Percentiles rank a stretch among this genome's conserved stretches.
phyloP scores from a whole-genome alignment of 768 basidiomycete species.

The Omphalotus guepiniiformis region DNA sequence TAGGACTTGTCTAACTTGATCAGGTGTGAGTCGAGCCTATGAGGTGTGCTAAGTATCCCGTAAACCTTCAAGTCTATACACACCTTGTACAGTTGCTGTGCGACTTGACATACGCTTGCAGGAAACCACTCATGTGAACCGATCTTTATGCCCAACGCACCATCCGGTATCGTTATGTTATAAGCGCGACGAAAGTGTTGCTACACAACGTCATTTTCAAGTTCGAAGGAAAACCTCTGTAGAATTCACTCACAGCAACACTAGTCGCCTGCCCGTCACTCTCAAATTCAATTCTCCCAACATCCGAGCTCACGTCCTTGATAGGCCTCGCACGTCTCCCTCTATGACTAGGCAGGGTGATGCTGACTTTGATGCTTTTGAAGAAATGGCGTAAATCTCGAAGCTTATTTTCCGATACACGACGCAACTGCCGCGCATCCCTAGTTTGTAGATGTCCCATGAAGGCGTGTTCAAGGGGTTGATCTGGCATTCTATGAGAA shows the following conservation, averaged over 20 bases:
- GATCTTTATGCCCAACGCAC: slow-evolving; percentile 24
- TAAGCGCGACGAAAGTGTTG: slow-evolving; percentile 23
- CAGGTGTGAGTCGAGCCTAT: slow-evolving; percentile 26
- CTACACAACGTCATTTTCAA: slow-evolving; percentile 18
- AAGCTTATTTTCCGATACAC: slow-evolving; percentile 8
- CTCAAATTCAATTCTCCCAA: slow-evolving; percentile 23
- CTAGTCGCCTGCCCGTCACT: slow-evolving; percentile 21
- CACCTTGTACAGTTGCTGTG: no score
- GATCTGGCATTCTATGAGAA: slow-evolving; percentile 19
- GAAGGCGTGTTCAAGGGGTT: slow-evolving; percentile 19
- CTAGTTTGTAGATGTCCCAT: slow-evolving; percentile 13
- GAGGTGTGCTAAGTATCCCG: not conserved
- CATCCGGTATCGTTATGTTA: slow-evolving; percentile 17
- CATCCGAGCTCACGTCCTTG: slow-evolving; percentile 24
- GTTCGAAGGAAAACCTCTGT: not conserved
- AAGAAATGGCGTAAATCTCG: slow-evolving; percentile 23
- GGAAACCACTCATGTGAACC: slow-evolving; percentile 26
- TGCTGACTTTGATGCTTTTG: slow-evolving; percentile 24
- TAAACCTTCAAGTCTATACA: no score
- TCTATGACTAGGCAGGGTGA: slow-evolving; percentile 16
- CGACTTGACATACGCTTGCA: slow-evolving; percentile 21
- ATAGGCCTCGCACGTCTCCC: slow-evolving; percentile 23
- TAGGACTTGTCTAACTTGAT: slow-evolving; percentile 27
- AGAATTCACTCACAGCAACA: slow-evolving; percentile 20
- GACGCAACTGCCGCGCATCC: slow-evolving; percentile 16